Percentiles rank a stretch among this genome's conserved stretches.
phyloP scores from a whole-genome alignment of 306 rosid genomes.

The Prinsepia uniflora region DNA sequence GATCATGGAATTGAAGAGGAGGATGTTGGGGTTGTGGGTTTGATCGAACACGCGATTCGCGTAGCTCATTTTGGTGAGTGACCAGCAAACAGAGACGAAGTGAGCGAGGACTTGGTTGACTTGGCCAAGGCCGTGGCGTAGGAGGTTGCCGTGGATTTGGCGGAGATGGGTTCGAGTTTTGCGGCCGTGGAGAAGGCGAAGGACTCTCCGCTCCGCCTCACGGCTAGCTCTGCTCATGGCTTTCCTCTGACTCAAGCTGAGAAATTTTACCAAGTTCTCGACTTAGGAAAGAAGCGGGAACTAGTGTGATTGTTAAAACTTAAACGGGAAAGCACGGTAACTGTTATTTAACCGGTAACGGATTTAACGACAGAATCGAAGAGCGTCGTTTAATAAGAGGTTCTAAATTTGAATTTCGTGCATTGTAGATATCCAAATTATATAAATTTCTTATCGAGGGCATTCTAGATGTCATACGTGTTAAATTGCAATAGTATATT shows the following conservation, averaged over 20 bases:
- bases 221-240: constrained; percentile 41
- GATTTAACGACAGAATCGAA: no score
- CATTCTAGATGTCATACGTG: no score
- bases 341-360: no score
- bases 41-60: constrained; percentile 52
- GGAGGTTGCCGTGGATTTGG: constrained; percentile 66
- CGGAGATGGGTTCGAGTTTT: constrained; percentile 47
- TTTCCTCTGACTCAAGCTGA: no score
- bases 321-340: no score
- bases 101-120: constrained; percentile 74
- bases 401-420: no score
- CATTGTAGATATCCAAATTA: no score
- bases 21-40: constrained; percentile 48
- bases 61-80: constrained; percentile 39
- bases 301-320: background rate
- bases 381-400: no score
- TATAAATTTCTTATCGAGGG: no score
- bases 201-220: constrained; percentile 52
- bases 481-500: no score
- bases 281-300: background rate
- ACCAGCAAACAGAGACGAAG: constrained; percentile 61
- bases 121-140: constrained; percentile 71
- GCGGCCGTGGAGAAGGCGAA: constrained; percentile 61
- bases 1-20: constrained; percentile 74
- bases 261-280: no score